Conservation (phyloP, 805 yeast species). For the Candida arabinofermentans region DNA sequence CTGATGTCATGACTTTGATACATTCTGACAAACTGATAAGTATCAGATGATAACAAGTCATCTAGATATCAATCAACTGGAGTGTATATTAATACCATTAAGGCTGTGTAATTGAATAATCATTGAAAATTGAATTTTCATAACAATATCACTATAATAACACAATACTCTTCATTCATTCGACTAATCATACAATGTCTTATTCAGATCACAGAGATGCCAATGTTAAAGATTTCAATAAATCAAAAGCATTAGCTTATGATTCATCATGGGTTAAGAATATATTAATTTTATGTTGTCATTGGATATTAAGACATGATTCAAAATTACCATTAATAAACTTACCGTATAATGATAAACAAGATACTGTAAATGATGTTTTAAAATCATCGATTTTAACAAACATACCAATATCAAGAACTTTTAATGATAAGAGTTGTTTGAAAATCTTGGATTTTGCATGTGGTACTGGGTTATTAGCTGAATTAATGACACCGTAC, state of each 20-base stretch:
- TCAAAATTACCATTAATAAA: not conserved
- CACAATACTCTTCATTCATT: too few relatives aligned
- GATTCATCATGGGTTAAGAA: slow-evolving; percentile 8
- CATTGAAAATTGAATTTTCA: too few relatives aligned
- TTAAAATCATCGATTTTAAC: slow-evolving; percentile 1
- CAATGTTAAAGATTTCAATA: slow-evolving; percentile 7
- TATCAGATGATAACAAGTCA: too few relatives aligned
- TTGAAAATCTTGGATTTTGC: slow-evolving; percentile 36
- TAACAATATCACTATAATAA: too few relatives aligned
- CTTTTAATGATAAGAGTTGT: slow-evolving; percentile 7
- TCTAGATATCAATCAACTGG: too few relatives aligned
- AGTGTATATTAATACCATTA: too few relatives aligned
- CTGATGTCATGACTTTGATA: too few relatives aligned
- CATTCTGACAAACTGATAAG: too few relatives aligned
- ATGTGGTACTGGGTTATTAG: slow-evolving; percentile 40
- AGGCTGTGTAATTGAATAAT: too few relatives aligned
- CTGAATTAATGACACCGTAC: slow-evolving; percentile 31
- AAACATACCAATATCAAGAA: slow-evolving; percentile 1
- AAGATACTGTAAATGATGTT: slow-evolving; percentile 2
- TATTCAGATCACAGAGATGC: slow-evolving; percentile 10
- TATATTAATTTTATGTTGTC: slow-evolving; percentile 3
- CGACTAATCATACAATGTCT: slow-evolving; percentile 3
- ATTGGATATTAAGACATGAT: slow-evolving; percentile 10
- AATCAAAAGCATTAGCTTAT: slow-evolving; percentile 4
- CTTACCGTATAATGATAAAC: not conserved